Conservation (phyloP, 2,329 filamentous ascomycete genomes). For the Aspergillus tubingensis region DNA sequence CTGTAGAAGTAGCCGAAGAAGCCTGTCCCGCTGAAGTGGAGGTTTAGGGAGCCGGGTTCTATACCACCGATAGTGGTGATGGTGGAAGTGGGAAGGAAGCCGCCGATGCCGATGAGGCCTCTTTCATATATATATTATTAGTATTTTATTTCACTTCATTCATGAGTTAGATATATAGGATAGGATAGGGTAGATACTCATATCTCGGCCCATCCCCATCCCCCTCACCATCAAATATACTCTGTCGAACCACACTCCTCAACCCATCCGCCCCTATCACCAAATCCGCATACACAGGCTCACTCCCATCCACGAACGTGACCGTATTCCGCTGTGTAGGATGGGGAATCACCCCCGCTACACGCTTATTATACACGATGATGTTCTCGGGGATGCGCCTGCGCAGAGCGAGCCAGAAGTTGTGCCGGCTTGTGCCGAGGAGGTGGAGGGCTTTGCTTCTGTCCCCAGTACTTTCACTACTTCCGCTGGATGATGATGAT, state of each 20-base stretch:
- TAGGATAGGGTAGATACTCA: too few species aligned
- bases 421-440: slow-evolving; percentile 42
- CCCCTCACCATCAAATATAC: too few species aligned
- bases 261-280: slow-evolving; percentile 49
- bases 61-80: neutral
- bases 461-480: neutral
- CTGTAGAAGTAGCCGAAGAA: slow-evolving; percentile 54
- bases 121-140: slow-evolving; percentile 12
- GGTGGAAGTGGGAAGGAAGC: slow-evolving; percentile 41
- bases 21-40: slow-evolving; percentile 51
- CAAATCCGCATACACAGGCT: slow-evolving; percentile 40
- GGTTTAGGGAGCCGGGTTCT: slow-evolving; percentile 39
- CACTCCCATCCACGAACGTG: slow-evolving; percentile 38
- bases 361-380: slow-evolving; percentile 35
- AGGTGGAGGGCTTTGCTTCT: slow-evolving; percentile 17
- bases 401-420: slow-evolving; percentile 42
- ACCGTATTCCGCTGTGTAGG: slow-evolving; percentile 29
- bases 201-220: too few species aligned
- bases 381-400: slow-evolving; percentile 36
- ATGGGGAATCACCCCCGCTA: slow-evolving; percentile 31
- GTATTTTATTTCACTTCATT: too few species aligned
- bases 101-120: slow-evolving; percentile 50
- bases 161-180: too few species aligned
- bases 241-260: slow-evolving; percentile 26
- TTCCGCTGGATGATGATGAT: neutral